Evolutionary conservation across 2,329 filamentous ascomycete species (phyloP), one percentile per base, ranked within the genome.

Genomic region (Furcasterigmium sp.): DNA sequence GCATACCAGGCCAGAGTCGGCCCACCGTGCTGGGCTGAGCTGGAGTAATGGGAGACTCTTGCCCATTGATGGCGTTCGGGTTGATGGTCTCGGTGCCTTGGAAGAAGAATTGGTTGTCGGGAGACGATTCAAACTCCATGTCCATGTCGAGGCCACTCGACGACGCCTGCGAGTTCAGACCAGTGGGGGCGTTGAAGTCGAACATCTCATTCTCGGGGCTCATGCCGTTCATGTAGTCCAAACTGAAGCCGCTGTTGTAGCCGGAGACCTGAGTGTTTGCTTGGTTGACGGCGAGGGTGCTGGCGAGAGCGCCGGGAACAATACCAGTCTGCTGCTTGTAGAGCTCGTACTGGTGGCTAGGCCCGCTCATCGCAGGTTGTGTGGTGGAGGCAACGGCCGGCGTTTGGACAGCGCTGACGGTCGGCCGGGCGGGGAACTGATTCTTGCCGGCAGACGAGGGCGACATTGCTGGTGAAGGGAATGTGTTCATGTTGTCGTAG

Each of bases 241-340:
- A 59, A 46, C 61, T 68, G 36, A 69, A 72, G 46, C 69, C 65
- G 49, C 65, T 66, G 53, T 74, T 67, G 56, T 75, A 82, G 41
- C 73, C 74, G 36, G 70, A 67, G 54, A 81, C 70, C 57, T 75
- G 73, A 36, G 64, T 59, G 53, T 64, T 75, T 50, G 66, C 68
- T 58, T 85, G 76, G 62, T 87, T 90, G 55, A 93, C 78, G 28
- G 87, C 85, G 59, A 93, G 78, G 11, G 91, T 86, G 64, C 80
- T 87, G 34, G 85, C 82, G 50, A 93, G 72, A 41, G 89, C 91
- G 49, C 90, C 90, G 2, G 88, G 84, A 0, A 93, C 88, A 23
- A 96, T 82, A 50, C 91, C 90, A 4, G 93, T 96, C 71, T 96
- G 91, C 63, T 98, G 93, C 69, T 89, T 87, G 72, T 96, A 94